These are phyloP conservation scores for Durusdinium trenchii DNA, from an alignment of 73 alveolate genomes.

Conservation along the genomic window DNA sequence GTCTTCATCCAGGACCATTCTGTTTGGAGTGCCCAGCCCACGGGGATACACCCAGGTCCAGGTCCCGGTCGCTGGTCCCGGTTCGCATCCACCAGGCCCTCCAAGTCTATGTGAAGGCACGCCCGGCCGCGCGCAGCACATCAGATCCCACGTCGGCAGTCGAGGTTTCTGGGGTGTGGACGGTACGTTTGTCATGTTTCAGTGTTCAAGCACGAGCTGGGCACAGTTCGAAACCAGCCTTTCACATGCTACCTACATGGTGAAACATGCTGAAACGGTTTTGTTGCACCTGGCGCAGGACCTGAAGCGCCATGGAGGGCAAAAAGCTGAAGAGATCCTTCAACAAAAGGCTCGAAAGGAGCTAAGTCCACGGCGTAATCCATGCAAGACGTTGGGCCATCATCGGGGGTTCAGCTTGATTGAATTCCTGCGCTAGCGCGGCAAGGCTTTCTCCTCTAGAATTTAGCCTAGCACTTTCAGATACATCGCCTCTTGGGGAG, in stretches of 20 bases:
- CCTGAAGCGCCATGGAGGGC: constrained; percentile 32
- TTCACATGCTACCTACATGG: neutral
- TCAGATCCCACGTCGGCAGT: neutral
- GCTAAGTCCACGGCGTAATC: neutral
- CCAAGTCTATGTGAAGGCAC: neutral
- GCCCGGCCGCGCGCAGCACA: neutral
- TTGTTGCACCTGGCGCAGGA: neutral
- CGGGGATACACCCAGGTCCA: neutral
- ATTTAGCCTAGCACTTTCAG: too few species aligned
- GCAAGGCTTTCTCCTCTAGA: neutral
- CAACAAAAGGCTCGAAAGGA: constrained; percentile 13
- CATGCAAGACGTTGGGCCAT: neutral
- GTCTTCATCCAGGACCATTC: too few species aligned
- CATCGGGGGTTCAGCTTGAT: neutral
- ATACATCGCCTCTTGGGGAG: neutral
- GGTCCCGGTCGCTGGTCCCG: neutral
- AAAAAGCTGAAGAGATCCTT: constrained; percentile 13
- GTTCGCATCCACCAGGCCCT: neutral
- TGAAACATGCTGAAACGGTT: neutral
- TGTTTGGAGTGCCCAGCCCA: neutral
- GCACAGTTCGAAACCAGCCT: neutral
- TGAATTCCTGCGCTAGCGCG: neutral
- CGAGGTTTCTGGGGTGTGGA: neutral
- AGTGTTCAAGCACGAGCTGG: neutral
- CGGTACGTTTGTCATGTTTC: neutral